Evolutionary conservation across 768 basidiomycete genomes (phyloP), one percentile per base, ranked within the genome.

Genomic region (Suillus tomentosus): DNA sequence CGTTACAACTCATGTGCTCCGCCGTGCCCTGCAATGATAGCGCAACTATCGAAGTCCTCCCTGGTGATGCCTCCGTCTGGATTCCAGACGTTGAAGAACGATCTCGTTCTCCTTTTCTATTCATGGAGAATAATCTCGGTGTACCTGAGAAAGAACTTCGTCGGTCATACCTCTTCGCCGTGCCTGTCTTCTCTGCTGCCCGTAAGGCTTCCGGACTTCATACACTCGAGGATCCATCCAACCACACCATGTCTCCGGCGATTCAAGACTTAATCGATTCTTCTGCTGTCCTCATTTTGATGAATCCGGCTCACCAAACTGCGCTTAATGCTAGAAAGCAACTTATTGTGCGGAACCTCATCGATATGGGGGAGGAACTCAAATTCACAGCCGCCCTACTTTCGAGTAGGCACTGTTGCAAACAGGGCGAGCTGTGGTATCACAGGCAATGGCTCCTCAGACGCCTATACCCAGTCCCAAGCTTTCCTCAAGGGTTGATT

Each of bases 281-380:
- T 1, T 79, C 86, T 0, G 76, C 78, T 43, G 70, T 87, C 57
- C 77, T 91, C n/a, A 70, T 90, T 6, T 78, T 91, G 36, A 79
- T 83, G 43, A 91, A 91, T 73, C 86, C 90, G 39, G 87, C 86
- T 0, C 86, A 91, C 69, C 85, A 86, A 64, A 87, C 89, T 24
- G 89, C 88, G 3, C 74, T 90, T 42, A 89, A 91, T 69, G 66
- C 76, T 6, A 79, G 90, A 42, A 90, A 89, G 70, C 74, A 71
- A 19, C 80, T 89, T 27, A 76, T 89, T 22, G 66, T 69, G n/a
- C 64, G 66, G 3, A 77, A 76, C 2, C 13, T 68, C 6, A 71
- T 86, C 19, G 72, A 80, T 40, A 70, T 79, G 10, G 64, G 71
- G n/a, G 65, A 73, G 40, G 90, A 92, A 66, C 76, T 91, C 34